A percentile compares a stretch with the other conserved stretches of the same genome.
These are phyloP conservation scores for Colletotrichum tropicicola DNA, from an alignment of 2,329 filamentous ascomycete genomes.

Conservation along the genomic window DNA sequence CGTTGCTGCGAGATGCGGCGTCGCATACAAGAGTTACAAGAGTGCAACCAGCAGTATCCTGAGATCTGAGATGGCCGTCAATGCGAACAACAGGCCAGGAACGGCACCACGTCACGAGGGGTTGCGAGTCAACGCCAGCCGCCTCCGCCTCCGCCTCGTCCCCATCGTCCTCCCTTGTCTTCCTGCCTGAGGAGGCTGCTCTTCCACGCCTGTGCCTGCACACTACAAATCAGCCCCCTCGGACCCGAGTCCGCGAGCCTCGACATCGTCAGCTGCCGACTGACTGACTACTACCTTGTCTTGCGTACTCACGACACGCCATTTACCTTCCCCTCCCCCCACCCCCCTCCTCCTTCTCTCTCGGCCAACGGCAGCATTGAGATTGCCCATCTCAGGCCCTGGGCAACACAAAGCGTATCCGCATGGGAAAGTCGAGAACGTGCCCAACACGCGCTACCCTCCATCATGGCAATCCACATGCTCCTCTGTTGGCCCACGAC, in stretches of 20 bases:
- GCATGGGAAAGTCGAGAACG: neutral
- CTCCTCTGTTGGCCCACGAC: slow-evolving; percentile 1
- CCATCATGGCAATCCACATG: neutral
- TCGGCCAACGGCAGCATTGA: neutral
- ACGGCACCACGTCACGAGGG: slow-evolving; percentile 5
- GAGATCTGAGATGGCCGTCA: slow-evolving; percentile 23
- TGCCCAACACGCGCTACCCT: neutral
- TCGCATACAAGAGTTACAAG: neutral
- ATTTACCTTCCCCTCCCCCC: too few species aligned
- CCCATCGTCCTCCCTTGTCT: too few species aligned
- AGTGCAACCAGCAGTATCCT: slow-evolving; percentile 12
- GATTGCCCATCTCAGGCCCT: neutral
- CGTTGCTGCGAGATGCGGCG: neutral
- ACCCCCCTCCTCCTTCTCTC: neutral
- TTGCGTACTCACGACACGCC: too few species aligned
- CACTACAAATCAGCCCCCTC: too few species aligned
- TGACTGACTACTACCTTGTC: neutral
- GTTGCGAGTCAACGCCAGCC: slow-evolving; percentile 9
- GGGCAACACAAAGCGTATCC: neutral
- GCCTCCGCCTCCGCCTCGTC: slow-evolving; percentile 8
- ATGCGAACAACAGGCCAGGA: slow-evolving; percentile 13
- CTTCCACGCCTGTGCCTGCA: too few species aligned
- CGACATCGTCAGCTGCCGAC: neutral
- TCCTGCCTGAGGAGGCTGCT: too few species aligned
- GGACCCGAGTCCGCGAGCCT: slow-evolving; percentile 6